phyloP scores from a whole-genome alignment of 139 green algal genomes.

The Chlamydomonas incerta region DNA sequence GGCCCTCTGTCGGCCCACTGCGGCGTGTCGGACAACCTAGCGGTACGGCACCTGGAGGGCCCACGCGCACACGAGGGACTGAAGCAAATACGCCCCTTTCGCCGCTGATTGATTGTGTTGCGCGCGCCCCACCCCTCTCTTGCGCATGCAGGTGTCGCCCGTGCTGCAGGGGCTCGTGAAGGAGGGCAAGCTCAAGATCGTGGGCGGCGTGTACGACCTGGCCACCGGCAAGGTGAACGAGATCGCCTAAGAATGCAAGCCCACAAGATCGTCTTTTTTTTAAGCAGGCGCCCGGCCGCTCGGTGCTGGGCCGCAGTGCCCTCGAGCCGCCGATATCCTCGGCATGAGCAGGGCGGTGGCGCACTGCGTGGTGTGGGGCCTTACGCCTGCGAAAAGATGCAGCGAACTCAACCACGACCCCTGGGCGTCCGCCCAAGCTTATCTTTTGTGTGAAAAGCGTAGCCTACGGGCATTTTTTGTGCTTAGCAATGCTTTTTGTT shows the following conservation, averaged over 20 bases:
- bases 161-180: constrained; percentile 5
- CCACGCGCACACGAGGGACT: neutral
- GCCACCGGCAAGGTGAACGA: neutral
- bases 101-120: neutral
- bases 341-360: neutral
- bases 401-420: neutral
- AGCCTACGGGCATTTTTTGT: neutral
- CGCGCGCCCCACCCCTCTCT: neutral
- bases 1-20: neutral
- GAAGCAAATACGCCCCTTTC: too few relatives aligned
- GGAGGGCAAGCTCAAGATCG: constrained; percentile 6
- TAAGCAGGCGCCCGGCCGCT: neutral
- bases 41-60: neutral
- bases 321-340: neutral
- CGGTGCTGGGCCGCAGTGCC: neutral
- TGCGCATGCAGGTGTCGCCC: neutral
- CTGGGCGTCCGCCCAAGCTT: neutral
- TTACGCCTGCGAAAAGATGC: too few relatives aligned
- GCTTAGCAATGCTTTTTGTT: neutral
- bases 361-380: neutral
- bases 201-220: constrained; percentile 1
- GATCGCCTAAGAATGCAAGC: constrained; percentile 10
- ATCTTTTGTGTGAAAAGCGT: neutral
- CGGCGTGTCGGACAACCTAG: neutral
- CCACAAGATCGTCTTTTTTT: too few relatives aligned